Evolutionary conservation across 208 protist genomes (phyloP), one percentile per base, ranked within the genome.

Genomic region (Porcisia deanei): DNA sequence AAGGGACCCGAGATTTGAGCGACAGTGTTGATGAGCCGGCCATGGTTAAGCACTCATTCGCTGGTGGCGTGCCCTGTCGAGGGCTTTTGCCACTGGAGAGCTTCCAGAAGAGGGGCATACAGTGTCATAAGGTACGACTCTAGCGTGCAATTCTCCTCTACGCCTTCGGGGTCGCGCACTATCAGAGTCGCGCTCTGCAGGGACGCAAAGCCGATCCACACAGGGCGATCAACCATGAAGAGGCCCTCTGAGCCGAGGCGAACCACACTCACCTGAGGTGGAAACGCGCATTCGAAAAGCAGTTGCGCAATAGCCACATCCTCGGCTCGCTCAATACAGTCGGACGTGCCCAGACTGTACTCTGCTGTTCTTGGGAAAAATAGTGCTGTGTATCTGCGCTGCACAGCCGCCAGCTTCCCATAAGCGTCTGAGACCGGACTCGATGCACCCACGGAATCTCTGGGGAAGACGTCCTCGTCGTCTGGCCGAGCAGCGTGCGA

Each of bases 301-400:
- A 82, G 53, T 8, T 77, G 65, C 1, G 45, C n/a, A 34, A 82
- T 77, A 1, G 77, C 77, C 22, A 77, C 53, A 22, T 82, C 77
- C 25, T 77, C 66, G 3, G 72, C 65, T 9, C 25, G 65, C 43
- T 65, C 64, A 41, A 10, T 3, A 16, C 12, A 6, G 12, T 25
- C 2, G 4, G 39, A 12, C 0, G 47, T 9, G 25, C 41, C 53
- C 25, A 20, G 25, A 47, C 18, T 12, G 43, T 45, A 47, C 57
- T 63, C 39, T 1, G 54, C 71, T n/a, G n/a, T 41, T 22, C 8
- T 10, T 25, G 54, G n/a, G 18, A 43, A 45, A 25, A 52, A 37
- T 14, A 73, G 30, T 30, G 9, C 16, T 45, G 34, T 37, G 9
- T 55, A 43, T 7, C 18, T 45, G 6, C 59, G n/a, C 49, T 73